Conservation (phyloP, 2,329 filamentous ascomycete species). For the Piedraia hortae region DNA sequence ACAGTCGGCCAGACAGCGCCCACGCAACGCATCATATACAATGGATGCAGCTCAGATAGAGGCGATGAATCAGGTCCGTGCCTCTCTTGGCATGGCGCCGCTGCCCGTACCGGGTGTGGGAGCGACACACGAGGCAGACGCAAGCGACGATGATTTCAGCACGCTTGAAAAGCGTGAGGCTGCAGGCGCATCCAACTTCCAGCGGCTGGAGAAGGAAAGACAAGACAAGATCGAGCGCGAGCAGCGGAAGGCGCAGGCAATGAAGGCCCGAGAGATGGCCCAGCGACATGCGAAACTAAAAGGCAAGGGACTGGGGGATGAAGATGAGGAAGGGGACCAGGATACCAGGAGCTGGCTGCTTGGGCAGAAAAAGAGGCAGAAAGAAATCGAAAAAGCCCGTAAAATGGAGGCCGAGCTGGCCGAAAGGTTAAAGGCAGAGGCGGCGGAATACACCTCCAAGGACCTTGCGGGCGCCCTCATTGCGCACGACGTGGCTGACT, state of each 20-base stretch:
- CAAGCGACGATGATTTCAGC: conserved; percentile 32
- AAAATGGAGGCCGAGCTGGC: conserved; percentile 48
- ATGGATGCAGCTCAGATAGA: conserved; percentile 40
- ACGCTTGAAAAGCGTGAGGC: conserved; percentile 63
- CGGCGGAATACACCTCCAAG: conserved; percentile 54
- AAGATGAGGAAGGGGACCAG: conserved; percentile 29
- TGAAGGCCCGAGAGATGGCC: conserved; percentile 62
- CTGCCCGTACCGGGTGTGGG: conserved; percentile 51
- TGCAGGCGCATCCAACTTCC: conserved; percentile 48
- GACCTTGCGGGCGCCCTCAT: conserved; percentile 81
- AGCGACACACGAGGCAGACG: conserved; percentile 19
- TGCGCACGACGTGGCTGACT: conserved; percentile 57
- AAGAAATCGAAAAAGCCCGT: conserved; percentile 53
- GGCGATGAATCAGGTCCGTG: conserved; percentile 77
- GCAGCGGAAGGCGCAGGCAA: conserved; percentile 54
- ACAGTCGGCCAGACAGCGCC: background rate
- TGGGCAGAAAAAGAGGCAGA: conserved; percentile 77
- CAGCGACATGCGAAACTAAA: conserved; percentile 49
- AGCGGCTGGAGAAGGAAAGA: conserved; percentile 36
- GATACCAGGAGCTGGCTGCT: conserved; percentile 73
- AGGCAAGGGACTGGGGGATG: conserved; percentile 61
- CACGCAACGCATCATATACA: conserved; percentile 1
- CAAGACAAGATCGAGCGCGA: conserved; percentile 52
- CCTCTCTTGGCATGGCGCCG: conserved; percentile 70
- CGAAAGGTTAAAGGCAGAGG: conserved; percentile 35